Evolutionary conservation across 495 filamentous ascomycete species (phyloP), one percentile per base, ranked within the genome.

Genomic region (Evernia prunastri): DNA sequence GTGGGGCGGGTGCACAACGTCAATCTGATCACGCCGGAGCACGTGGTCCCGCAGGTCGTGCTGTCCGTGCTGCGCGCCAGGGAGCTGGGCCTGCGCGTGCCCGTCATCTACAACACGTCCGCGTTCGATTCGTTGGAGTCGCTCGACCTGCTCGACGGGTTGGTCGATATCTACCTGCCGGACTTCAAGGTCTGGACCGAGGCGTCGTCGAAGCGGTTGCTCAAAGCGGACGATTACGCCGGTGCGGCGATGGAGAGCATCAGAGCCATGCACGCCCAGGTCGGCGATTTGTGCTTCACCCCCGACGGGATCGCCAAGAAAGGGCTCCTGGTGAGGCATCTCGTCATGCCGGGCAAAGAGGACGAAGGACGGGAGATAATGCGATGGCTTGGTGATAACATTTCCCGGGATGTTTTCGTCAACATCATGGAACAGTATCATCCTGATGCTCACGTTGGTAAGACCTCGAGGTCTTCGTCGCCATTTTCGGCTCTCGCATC

Each of bases 361-460:
- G 80, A 81, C 27, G 88, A 91, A 70, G 85, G 86, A 7, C 69
- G 76, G 40, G 74, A 84, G 67, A 92, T 92, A 65, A 85, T 91
- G 77, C 75, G 71, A 59, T 92, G 86, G 81, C 75, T 92, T 37
- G 87, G 84, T 0, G 73, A 77, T 61, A 81, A 89, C 61, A 80
- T 91, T 2, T 88, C 85, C 29, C 78, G 67, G 68, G 88, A 91
- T 72, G 74, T 86, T 23, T 90, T 88, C 72, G 80, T 88, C 59
- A 81, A 88, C 70, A 82, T 88, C 64, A 88, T 88, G 88, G 88
- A 91, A 76, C 89, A 91, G 75, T 92, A 91, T 71, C 82, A 83
- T 63, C 87, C 88, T 0, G 82, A 85, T 70, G 88, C 88, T 15
- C 83, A 92, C 78, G 88, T 91, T 5, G 89, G 89, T 33, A 89